Percentiles rank a stretch among this genome's conserved stretches.
phyloP scores from a whole-genome alignment of 1,284 basidiomycete genomes.

The Lentinula novae-zelandiae region DNA sequence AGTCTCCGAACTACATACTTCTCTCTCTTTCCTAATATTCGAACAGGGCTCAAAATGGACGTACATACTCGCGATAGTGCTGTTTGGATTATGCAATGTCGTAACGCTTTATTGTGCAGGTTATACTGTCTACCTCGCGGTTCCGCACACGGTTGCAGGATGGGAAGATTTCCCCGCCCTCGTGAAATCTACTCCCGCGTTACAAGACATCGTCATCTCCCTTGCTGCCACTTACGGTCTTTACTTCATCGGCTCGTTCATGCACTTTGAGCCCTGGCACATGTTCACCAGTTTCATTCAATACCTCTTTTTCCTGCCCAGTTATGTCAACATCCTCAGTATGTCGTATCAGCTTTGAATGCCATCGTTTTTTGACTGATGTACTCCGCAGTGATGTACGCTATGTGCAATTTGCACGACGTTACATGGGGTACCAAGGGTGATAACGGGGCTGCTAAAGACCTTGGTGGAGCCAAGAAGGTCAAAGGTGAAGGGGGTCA shows the following conservation, averaged over 20 bases:
- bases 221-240: conserved; percentile 85
- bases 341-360: conserved; percentile 6
- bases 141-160: conserved; percentile 67
- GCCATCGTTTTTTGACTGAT: background rate
- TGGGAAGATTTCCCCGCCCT: conserved; percentile 69
- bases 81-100: conserved; percentile 73
- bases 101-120: conserved; percentile 87
- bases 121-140: conserved; percentile 82
- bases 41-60: conserved; percentile 77
- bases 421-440: conserved; percentile 89
- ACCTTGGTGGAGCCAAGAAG: conserved; percentile 86
- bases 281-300: conserved; percentile 90
- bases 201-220: conserved; percentile 80
- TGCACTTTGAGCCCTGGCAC: conserved; percentile 92
- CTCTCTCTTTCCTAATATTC: conserved; percentile 6
- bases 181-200: conserved; percentile 60
- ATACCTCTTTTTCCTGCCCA: conserved; percentile 78
- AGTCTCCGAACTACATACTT: conserved; percentile 13
- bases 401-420: conserved; percentile 89
- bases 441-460: conserved; percentile 81
- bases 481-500: conserved; percentile 81
- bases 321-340: conserved; percentile 86
- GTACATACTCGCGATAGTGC: conserved; percentile 69
- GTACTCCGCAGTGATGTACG: conserved; percentile 67
- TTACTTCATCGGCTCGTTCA: conserved; percentile 82